Conservation (phyloP, 768 basidiomycete genomes). For the Asterophora lycoperdoides region DNA sequence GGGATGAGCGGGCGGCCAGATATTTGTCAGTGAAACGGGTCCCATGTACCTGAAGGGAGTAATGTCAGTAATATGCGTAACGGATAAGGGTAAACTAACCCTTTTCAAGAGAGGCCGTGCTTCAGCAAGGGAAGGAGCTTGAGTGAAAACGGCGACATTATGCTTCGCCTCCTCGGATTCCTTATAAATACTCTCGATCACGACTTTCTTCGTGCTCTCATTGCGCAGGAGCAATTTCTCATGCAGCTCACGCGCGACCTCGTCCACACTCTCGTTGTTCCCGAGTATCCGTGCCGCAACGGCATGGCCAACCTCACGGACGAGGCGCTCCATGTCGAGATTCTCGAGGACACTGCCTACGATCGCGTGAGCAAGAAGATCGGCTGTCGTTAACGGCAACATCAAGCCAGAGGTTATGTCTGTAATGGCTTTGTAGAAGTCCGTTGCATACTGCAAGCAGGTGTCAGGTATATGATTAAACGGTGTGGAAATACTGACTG, state of each 20-base stretch:
- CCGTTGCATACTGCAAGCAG: constrained; percentile 68
- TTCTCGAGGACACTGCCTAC: constrained; percentile 96
- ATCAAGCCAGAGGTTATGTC: constrained; percentile 92
- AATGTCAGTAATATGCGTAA: constrained; percentile 8
- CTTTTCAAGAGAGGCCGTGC: constrained; percentile 77
- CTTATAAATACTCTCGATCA: constrained; percentile 94
- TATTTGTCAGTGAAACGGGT: constrained; percentile 98
- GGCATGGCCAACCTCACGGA: constrained; percentile 90
- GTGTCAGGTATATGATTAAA: not conserved
- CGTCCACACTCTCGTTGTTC: constrained; percentile 93
- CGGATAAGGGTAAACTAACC: constrained; percentile 39
- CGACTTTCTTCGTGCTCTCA: constrained; percentile 95
- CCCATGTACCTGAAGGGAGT: constrained; percentile 67
- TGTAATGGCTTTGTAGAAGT: constrained; percentile 92
- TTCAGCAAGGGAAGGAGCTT: constrained; percentile 63
- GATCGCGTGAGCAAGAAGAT: constrained; percentile 91
- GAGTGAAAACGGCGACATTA: constrained; percentile 83
- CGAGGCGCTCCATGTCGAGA: constrained; percentile 95
- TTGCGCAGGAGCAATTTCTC: constrained; percentile 87
- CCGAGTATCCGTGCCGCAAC: constrained; percentile 90
- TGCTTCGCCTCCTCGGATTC: constrained; percentile 85
- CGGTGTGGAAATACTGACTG: constrained; percentile 43
- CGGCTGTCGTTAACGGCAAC: constrained; percentile 94
- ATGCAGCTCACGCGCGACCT: constrained; percentile 91
- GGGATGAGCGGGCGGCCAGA: constrained; percentile 63